phyloP scores from a whole-genome alignment of 495 filamentous ascomycete genomes.

The Neurospora africana region DNA sequence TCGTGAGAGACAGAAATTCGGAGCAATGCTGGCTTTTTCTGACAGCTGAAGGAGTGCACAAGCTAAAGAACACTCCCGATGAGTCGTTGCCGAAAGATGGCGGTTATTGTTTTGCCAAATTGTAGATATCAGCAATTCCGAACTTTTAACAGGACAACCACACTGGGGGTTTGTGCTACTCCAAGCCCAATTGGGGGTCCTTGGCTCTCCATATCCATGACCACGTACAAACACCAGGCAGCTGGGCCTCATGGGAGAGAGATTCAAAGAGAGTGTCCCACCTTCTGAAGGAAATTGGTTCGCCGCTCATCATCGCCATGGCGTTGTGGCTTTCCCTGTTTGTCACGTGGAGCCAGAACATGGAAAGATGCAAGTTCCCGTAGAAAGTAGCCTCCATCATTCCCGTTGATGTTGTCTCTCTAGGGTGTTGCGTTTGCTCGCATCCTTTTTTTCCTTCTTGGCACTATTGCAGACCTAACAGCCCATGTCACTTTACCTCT shows the following conservation, averaged over 20 bases:
- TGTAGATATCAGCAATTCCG: not conserved
- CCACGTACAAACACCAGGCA: not conserved
- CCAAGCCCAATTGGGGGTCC: not conserved
- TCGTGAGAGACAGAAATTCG: not conserved
- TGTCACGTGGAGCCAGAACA: not conserved
- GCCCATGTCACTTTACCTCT: not conserved
- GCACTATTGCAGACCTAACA: not conserved
- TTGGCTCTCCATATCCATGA: not conserved
- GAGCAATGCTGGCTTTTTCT: not conserved
- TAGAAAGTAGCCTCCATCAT: not conserved
- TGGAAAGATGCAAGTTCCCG: not conserved
- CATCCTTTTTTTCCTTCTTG: not conserved
- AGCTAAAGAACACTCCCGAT: not conserved
- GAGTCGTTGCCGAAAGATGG: not conserved
- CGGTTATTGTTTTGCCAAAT: not conserved
- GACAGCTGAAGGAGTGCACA: not conserved
- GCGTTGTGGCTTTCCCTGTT: not conserved
- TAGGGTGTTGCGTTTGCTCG: not conserved
- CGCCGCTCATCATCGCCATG: not conserved
- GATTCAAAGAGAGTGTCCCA: not conserved
- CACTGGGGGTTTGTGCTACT: not conserved
- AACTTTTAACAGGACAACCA: not conserved
- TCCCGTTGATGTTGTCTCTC: not conserved
- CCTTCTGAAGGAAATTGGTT: not conserved
- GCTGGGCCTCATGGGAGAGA: not conserved